phyloP scores from a whole-genome alignment of 2,329 filamentous ascomycete species.

The Pseudocercospora cruenta region DNA sequence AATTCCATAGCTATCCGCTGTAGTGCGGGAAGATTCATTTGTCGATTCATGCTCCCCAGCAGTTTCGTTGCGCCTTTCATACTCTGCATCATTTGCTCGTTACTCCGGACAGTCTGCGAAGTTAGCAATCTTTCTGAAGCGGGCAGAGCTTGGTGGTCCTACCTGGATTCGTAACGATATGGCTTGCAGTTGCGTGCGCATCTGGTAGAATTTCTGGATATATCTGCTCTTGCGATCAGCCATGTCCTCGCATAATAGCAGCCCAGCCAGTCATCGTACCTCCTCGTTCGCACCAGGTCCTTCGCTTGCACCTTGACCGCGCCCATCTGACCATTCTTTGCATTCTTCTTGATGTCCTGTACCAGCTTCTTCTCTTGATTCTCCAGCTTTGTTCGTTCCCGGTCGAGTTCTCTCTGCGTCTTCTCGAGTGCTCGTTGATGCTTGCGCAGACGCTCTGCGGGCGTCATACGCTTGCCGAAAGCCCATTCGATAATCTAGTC shows the following conservation, averaged over 20 bases:
- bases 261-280: constrained; percentile 57
- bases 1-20: constrained; percentile 99
- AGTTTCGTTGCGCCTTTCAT: constrained; percentile 98
- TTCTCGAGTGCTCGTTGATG: constrained; percentile 97
- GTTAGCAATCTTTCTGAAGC: not conserved
- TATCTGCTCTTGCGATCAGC: constrained; percentile 2
- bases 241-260: not conserved
- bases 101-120: constrained; percentile 85
- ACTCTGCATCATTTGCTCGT: constrained; percentile 99
- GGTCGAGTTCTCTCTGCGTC: constrained; percentile 93
- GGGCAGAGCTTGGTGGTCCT: constrained; percentile 22
- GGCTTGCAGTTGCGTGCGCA: constrained; percentile 95
- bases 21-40: constrained; percentile 94
- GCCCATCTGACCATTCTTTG: constrained; percentile 98
- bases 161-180: constrained; percentile 95
- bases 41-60: constrained; percentile 93
- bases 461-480: constrained; percentile 98
- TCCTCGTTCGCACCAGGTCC: constrained; percentile 90
- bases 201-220: constrained; percentile 97
- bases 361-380: constrained; percentile 98
- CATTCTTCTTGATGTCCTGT: constrained; percentile 95
- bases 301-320: constrained; percentile 98
- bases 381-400: constrained; percentile 92
- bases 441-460: constrained; percentile 85
- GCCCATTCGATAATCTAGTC: constrained; percentile 93